Evolutionary conservation across 139 green algal genomes (phyloP).

Genomic region (Volvox reticuliferus): DNA sequence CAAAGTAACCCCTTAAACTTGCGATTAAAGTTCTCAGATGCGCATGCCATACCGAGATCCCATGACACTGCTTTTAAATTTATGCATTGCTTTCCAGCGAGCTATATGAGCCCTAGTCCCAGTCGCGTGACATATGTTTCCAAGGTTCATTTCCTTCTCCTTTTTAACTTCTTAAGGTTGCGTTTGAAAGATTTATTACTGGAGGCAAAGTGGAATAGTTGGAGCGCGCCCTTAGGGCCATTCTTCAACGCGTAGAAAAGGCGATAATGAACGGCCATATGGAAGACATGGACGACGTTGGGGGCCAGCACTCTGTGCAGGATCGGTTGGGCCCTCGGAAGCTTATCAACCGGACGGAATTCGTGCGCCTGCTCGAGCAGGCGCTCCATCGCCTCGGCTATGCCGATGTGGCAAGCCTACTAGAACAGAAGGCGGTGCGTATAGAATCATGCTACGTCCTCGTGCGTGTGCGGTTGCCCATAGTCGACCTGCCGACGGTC

Average conservation of each 20-base stretch:
- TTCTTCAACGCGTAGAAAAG: neutral
- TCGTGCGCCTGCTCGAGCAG: slow-evolving; percentile 85
- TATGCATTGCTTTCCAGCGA: too few relatives aligned
- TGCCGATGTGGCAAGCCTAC: slow-evolving; percentile 53
- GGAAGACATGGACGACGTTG: neutral
- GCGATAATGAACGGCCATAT: slow-evolving; percentile 24
- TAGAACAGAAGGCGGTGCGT: slow-evolving; percentile 73
- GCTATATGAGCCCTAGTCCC: neutral
- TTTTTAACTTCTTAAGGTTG: neutral
- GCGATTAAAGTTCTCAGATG: too few relatives aligned
- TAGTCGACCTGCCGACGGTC: too few relatives aligned
- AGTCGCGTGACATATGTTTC: neutral
- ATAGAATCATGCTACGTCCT: neutral
- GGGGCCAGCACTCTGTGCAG: neutral
- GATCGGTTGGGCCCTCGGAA: slow-evolving; percentile 51
- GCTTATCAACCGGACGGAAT: slow-evolving; percentile 78
- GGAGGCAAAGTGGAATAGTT: too few relatives aligned
- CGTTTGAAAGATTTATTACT: neutral
- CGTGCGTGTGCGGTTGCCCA: too few relatives aligned
- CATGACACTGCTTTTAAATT: too few relatives aligned
- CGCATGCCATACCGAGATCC: too few relatives aligned
- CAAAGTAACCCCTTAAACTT: too few relatives aligned
- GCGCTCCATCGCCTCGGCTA: slow-evolving; percentile 79
- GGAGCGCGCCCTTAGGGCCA: neutral
- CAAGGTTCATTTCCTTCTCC: neutral